Conservation (phyloP, 2,329 filamentous ascomycete species). For the Colletotrichum chlorophyti region DNA sequence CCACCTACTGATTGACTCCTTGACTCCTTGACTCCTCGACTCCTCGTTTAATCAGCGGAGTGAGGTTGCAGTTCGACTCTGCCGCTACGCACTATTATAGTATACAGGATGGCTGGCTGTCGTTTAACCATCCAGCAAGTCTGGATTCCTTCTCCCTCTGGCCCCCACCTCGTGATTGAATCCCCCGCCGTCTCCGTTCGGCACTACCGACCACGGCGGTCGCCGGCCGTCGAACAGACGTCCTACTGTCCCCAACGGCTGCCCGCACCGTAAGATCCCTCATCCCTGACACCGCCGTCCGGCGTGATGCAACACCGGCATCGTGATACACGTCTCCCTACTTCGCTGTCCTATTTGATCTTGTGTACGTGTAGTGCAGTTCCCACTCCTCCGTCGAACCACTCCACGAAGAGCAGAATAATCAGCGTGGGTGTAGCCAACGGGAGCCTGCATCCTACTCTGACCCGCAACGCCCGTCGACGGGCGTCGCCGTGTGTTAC, state of each 20-base stretch:
- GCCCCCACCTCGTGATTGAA: constrained; percentile 9
- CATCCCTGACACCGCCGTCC: background rate
- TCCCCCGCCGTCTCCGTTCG: constrained; percentile 22
- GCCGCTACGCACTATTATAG: no score
- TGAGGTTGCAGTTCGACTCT: no score
- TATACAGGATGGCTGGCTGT: background rate
- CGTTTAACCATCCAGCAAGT: background rate
- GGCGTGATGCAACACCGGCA: constrained; percentile 5
- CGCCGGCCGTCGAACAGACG: no score
- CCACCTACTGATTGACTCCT: background rate
- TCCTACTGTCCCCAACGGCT: no score
- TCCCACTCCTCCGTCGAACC: background rate
- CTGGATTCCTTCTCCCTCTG: background rate
- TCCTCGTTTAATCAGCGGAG: constrained; percentile 1
- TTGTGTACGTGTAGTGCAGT: background rate
- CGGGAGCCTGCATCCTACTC: background rate
- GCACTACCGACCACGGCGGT: constrained; percentile 9
- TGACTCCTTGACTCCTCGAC: background rate
- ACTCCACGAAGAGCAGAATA: no score
- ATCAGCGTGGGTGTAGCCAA: no score
- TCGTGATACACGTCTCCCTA: constrained; percentile 8
- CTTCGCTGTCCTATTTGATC: background rate
- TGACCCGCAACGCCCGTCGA: background rate
- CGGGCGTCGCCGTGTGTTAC: background rate
- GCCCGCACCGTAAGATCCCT: background rate